Percentiles rank a stretch among this genome's conserved stretches.
These are phyloP conservation scores for Amaranthus tricolor DNA, from an alignment of 179 eudicot genomes.

Conservation along the genomic window DNA sequence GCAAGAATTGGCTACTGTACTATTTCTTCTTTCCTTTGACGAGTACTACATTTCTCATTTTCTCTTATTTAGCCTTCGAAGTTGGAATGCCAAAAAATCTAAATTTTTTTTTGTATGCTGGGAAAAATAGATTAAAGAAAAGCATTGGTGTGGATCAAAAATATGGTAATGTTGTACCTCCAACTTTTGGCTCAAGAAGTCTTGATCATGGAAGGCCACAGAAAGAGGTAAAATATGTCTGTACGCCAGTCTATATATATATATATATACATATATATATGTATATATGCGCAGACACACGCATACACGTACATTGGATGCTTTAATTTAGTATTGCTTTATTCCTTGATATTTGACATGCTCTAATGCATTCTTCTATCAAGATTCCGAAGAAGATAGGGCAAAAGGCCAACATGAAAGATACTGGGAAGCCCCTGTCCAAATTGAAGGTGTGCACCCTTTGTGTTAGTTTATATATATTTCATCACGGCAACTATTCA, in stretches of 20 bases:
- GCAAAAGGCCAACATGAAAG: conserved; percentile 33
- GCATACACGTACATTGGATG: neutral
- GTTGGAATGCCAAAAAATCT: neutral
- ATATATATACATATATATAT: neutral
- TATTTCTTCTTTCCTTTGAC: neutral
- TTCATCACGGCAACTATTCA: conserved; percentile 1
- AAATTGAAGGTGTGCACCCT: conserved; percentile 37
- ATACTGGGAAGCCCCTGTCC: conserved; percentile 30
- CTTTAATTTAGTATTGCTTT: neutral
- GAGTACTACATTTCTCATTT: neutral
- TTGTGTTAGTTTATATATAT: neutral
- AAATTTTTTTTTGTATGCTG: neutral
- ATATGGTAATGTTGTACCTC: conserved; percentile 37
- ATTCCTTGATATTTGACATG: neutral
- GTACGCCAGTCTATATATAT: neutral
- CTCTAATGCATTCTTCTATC: neutral
- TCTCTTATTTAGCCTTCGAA: neutral
- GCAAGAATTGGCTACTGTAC: neutral
- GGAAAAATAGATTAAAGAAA: conserved; percentile 38
- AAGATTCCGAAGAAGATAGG: conserved; percentile 34
- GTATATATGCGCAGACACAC: too few species aligned
- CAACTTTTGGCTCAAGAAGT: conserved; percentile 44
- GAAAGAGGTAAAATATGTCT: conserved; percentile 38
- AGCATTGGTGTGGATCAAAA: conserved; percentile 36
- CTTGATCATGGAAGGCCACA: conserved; percentile 46